Evolutionary conservation across 1,139 yeast species (phyloP).

Genomic region (Yamadazyma kanchanaburiensis): DNA sequence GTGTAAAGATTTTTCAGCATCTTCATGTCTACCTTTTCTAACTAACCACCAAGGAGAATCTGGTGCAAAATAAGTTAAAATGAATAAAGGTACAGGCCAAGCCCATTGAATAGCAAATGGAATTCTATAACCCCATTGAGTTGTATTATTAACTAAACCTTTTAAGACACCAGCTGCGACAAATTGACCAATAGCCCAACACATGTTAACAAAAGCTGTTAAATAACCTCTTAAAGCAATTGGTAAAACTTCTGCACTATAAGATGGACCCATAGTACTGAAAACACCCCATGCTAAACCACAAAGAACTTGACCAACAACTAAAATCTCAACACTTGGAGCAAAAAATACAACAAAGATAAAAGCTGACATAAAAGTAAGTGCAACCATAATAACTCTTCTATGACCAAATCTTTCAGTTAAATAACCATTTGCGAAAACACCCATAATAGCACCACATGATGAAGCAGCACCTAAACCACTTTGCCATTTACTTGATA

Average conservation of each 20-base stretch:
- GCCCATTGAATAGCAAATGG: constrained; percentile 28
- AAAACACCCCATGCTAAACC: constrained; percentile 26
- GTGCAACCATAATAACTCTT: constrained; percentile 16
- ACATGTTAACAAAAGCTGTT: constrained; percentile 25
- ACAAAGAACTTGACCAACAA: constrained; percentile 21
- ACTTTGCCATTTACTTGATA: constrained; percentile 21
- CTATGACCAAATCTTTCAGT: constrained; percentile 23
- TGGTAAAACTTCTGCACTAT: constrained; percentile 22
- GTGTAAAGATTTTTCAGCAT: constrained; percentile 18
- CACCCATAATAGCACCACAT: constrained; percentile 21
- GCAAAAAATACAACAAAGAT: constrained; percentile 23
- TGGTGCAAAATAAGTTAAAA: constrained; percentile 20
- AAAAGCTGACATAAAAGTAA: constrained; percentile 18
- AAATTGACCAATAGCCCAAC: constrained; percentile 31
- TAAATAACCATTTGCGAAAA: constrained; percentile 20
- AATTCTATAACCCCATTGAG: constrained; percentile 21
- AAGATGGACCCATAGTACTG: constrained; percentile 24
- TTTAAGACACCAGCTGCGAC: constrained; percentile 24
- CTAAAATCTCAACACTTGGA: constrained; percentile 14
- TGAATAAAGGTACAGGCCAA: constrained; percentile 21
- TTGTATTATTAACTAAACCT: constrained; percentile 17
- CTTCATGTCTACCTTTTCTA: constrained; percentile 19
- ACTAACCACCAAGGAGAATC: constrained; percentile 30
- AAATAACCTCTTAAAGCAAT: constrained; percentile 21
- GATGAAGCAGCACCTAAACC: constrained; percentile 18